These are phyloP conservation scores for Harringtonia aguacate DNA, from an alignment of 2,329 filamentous ascomycete genomes.

Conservation along the genomic window DNA sequence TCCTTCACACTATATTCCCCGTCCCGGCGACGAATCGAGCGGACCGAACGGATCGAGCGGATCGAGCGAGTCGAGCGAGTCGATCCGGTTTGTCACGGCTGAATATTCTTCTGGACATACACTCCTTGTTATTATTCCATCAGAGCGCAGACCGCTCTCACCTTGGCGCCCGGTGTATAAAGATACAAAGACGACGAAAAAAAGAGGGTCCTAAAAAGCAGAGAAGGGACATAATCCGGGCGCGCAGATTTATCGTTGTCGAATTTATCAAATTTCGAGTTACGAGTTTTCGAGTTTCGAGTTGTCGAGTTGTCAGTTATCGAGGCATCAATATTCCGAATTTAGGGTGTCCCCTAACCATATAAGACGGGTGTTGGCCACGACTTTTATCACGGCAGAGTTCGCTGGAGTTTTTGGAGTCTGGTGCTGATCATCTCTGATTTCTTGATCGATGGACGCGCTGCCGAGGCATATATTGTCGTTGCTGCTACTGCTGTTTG, in stretches of 20 bases:
- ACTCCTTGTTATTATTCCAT: neutral
- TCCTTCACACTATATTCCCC: no score
- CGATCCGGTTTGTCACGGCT: neutral
- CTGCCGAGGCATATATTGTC: neutral
- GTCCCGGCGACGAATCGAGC: no score
- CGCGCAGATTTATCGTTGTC: no score
- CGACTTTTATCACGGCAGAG: neutral
- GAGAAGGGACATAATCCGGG: no score
- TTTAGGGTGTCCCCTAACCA: neutral
- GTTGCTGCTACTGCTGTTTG: neutral
- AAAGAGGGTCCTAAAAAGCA: no score
- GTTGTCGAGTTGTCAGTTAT: no score
- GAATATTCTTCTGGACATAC: neutral
- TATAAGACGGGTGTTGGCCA: neutral
- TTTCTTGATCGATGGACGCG: neutral
- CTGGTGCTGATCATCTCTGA: slow-evolving; percentile 1
- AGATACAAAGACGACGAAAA: neutral
- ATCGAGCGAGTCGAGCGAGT: no score
- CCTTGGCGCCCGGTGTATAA: slow-evolving; percentile 2
- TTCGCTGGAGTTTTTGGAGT: slow-evolving; percentile 8
- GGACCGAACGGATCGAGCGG: no score
- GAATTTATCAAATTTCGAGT: no score
- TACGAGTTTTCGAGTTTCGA: no score
- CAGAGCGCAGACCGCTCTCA: neutral
- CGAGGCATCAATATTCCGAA: neutral